phyloP scores from a whole-genome alignment of 164 flowering plant genomes.

The Vitis vinifera region DNA sequence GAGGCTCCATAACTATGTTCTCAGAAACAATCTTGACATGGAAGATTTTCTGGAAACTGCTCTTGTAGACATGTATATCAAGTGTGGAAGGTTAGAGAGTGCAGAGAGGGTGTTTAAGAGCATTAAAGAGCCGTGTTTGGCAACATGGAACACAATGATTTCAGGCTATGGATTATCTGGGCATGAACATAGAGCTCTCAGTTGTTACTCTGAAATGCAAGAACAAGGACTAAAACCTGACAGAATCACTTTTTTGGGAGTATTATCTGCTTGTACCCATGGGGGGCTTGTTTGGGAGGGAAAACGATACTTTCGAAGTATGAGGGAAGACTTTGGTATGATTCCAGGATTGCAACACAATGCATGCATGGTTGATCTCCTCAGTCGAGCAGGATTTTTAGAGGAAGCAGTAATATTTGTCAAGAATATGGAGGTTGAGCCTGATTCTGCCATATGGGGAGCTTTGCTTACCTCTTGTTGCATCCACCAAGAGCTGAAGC shows the following conservation, averaged over 20 bases:
- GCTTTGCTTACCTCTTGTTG: constrained; percentile 45
- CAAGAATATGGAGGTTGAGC: constrained; percentile 27
- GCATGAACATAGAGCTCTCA: constrained; percentile 31
- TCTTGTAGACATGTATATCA: constrained; percentile 50
- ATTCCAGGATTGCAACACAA: constrained; percentile 35
- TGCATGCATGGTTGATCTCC: constrained; percentile 41
- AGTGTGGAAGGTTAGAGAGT: constrained; percentile 39
- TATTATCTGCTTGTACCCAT: constrained; percentile 47
- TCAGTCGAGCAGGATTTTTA: constrained; percentile 42
- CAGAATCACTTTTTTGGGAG: constrained; percentile 41
- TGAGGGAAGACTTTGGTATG: constrained; percentile 39
- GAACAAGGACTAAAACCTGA: constrained; percentile 35
- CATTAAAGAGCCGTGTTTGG: constrained; percentile 32
- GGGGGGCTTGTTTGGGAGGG: constrained; percentile 44
- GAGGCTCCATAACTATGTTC: constrained; percentile 33
- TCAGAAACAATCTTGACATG: constrained; percentile 34
- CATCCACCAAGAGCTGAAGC: constrained; percentile 38
- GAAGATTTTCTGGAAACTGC: constrained; percentile 42
- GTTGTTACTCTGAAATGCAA: constrained; percentile 28
- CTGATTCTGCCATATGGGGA: constrained; percentile 48
- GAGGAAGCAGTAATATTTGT: constrained; percentile 38
- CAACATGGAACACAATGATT: constrained; percentile 46
- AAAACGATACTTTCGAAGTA: constrained; percentile 23
- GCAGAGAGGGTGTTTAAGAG: constrained; percentile 41
- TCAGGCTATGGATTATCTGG: constrained; percentile 38